phyloP scores from a whole-genome alignment of 140 eudicot genomes.

The Flaveria floridana region DNA sequence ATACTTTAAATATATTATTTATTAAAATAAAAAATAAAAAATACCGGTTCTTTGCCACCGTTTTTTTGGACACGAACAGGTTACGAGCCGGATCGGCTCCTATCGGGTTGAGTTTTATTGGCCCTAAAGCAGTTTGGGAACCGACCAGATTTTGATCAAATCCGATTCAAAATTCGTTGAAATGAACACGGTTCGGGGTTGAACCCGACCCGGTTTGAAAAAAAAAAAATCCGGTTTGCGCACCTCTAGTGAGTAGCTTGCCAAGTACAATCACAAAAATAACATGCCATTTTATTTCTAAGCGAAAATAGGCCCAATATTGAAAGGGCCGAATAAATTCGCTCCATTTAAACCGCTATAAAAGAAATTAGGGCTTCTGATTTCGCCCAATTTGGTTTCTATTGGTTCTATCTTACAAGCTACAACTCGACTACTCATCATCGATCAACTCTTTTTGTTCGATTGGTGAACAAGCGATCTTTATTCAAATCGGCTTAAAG shows the following conservation, averaged over 20 bases:
- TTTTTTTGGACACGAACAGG: no score
- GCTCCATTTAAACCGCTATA: not conserved
- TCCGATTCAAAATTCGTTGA: no score
- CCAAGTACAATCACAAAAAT: not conserved
- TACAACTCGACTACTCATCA: not conserved
- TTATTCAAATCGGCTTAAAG: constrained; percentile 17
- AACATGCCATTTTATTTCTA: not conserved
- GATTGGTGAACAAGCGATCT: constrained; percentile 20
- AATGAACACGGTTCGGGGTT: no score
- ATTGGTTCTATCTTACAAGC: not conserved
- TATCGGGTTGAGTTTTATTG: no score
- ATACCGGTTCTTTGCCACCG: no score
- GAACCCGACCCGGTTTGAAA: no score
- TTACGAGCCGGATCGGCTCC: no score
- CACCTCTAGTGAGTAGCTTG: no score
- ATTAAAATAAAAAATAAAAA: no score
- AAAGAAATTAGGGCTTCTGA: constrained; percentile 24
- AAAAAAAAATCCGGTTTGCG: not conserved
- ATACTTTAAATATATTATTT: no score
- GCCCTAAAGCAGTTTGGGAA: no score
- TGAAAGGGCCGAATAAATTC: constrained; percentile 14
- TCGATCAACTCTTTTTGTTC: not conserved
- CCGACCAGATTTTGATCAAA: no score
- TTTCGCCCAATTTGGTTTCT: constrained; percentile 15
- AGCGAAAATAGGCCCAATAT: constrained; percentile 14